These are phyloP conservation scores for Gyromitra esculenta DNA, from an alignment of 2,329 filamentous ascomycete species.

Conservation along the genomic window DNA sequence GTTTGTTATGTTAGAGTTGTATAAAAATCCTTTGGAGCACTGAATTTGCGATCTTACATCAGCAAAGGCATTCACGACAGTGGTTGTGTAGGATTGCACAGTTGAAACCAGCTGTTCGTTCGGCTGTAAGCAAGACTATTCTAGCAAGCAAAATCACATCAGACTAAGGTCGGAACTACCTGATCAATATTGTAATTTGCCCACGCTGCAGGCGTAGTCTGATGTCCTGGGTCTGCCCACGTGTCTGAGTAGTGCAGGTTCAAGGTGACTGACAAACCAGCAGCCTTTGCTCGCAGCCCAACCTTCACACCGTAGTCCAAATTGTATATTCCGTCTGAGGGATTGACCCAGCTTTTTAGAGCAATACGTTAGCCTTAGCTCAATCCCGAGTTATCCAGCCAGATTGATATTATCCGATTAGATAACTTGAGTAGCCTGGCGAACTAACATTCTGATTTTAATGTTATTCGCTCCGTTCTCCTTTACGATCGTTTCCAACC, in stretches of 20 bases:
- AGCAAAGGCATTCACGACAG: conserved; percentile 71
- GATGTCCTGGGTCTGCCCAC: conserved; percentile 75
- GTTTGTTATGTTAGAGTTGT: neutral
- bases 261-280: conserved; percentile 70
- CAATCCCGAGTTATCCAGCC: neutral
- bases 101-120: conserved; percentile 65
- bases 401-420: neutral
- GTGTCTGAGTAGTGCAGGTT: conserved; percentile 75
- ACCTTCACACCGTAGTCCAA: conserved; percentile 75
- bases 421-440: no score
- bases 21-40: neutral
- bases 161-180: neutral
- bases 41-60: conserved; percentile 58
- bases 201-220: conserved; percentile 61
- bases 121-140: neutral
- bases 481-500: conserved; percentile 72
- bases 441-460: conserved; percentile 68
- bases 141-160: neutral
- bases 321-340: conserved; percentile 72
- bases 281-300: conserved; percentile 72
- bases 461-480: conserved; percentile 74
- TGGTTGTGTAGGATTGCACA: conserved; percentile 75
- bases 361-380: neutral
- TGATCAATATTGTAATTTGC: conserved; percentile 36
- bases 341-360: conserved; percentile 70